These are phyloP conservation scores for Rhizophora apiculata DNA, from an alignment of 345 rosid genomes.

Conservation along the genomic window DNA sequence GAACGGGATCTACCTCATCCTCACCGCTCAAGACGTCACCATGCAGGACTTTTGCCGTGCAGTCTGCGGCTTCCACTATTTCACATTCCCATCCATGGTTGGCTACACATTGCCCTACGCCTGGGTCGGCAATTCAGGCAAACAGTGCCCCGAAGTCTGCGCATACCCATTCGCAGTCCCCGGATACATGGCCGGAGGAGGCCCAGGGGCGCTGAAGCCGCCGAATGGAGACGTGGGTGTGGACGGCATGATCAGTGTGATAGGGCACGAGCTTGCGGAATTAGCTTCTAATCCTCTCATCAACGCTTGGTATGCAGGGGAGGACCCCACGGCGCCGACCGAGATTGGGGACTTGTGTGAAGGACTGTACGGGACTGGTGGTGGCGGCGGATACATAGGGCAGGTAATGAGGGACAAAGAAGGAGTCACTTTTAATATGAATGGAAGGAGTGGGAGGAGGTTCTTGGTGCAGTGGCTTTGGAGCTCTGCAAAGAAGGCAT, in stretches of 20 bases:
- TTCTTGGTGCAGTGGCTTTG: constrained; percentile 91
- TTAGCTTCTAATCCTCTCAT: constrained; percentile 77
- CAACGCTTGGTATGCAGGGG: constrained; percentile 99
- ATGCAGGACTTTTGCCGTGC: constrained; percentile 93
- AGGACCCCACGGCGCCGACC: constrained; percentile 92
- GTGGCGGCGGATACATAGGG: constrained; percentile 91
- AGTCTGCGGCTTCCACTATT: constrained; percentile 94
- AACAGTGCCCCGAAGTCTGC: constrained; percentile 92
- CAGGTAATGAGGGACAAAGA: constrained; percentile 65
- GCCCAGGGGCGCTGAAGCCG: constrained; percentile 54
- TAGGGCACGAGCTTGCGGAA: constrained; percentile 92
- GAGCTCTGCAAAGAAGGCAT: constrained; percentile 75
- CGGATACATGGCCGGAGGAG: constrained; percentile 73
- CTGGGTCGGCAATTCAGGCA: constrained; percentile 85
- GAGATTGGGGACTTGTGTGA: constrained; percentile 87
- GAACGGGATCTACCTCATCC: constrained; percentile 77
- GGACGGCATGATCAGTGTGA: constrained; percentile 97
- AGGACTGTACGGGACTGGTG: constrained; percentile 90
- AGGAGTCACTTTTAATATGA: constrained; percentile 70
- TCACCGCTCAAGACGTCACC: constrained; percentile 68
- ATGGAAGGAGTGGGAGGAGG: constrained; percentile 64
- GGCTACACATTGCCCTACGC: constrained; percentile 98
- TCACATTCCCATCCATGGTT: constrained; percentile 93
- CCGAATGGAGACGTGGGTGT: constrained; percentile 82
- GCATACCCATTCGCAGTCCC: constrained; percentile 94